These are phyloP conservation scores for Suhomyces kunorum DNA, from an alignment of 1,139 yeast genomes.

Conservation along the genomic window DNA sequence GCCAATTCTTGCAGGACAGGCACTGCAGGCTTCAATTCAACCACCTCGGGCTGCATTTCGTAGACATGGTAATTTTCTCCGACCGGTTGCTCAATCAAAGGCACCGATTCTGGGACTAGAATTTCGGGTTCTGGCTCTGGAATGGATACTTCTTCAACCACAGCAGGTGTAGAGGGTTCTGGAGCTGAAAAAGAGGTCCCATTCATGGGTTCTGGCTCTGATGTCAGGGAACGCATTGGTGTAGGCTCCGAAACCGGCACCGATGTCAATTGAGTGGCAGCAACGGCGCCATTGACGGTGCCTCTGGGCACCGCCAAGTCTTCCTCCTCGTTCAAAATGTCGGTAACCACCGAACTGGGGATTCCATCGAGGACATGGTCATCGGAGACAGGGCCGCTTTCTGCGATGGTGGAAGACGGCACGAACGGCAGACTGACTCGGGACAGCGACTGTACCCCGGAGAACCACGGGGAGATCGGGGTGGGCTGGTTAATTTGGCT, in stretches of 20 bases:
- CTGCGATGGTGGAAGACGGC: conserved; percentile 17
- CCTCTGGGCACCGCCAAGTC: too few species aligned
- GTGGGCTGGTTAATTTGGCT: conserved; percentile 34
- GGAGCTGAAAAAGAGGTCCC: not conserved
- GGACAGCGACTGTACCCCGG: conserved; percentile 36
- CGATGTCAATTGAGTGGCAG: not conserved
- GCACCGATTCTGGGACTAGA: conserved; percentile 1
- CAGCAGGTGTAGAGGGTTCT: not conserved
- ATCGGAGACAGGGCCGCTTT: conserved; percentile 13
- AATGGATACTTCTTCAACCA: not conserved
- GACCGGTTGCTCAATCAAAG: too few species aligned
- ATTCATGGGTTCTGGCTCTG: not conserved
- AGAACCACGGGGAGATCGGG: conserved; percentile 48
- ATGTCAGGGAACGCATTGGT: conserved; percentile 13
- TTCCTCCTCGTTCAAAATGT: conserved; percentile 34
- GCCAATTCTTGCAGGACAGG: conserved; percentile 40
- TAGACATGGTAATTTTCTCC: not conserved
- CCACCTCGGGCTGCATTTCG: conserved; percentile 4
- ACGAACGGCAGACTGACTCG: conserved; percentile 48
- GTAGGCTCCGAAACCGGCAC: conserved; percentile 1
- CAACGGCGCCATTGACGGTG: too few species aligned
- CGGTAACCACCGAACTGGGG: conserved; percentile 41
- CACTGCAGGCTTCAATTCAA: conserved; percentile 25
- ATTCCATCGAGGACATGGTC: conserved; percentile 40
- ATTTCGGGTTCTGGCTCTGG: conserved; percentile 8